phyloP scores from a whole-genome alignment of 148 eudicot species.

The Diospyros kaki region DNA sequence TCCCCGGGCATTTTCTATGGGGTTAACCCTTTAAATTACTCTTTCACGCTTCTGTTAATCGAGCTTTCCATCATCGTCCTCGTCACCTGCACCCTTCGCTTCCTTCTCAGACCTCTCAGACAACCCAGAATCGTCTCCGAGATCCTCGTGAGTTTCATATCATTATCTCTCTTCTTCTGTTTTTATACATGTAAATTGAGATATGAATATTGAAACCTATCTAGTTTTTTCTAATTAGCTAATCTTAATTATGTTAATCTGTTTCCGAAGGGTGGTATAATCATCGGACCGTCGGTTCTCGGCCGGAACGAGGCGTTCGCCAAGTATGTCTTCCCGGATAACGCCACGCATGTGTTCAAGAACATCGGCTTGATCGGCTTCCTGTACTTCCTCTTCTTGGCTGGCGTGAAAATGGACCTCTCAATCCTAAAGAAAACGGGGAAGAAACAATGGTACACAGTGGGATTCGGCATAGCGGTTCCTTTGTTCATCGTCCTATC shows the following conservation, averaged over 20 bases:
- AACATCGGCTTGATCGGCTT: constrained; percentile 66
- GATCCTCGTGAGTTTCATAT: constrained; percentile 46
- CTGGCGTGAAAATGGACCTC: constrained; percentile 77
- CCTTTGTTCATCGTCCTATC: constrained; percentile 25
- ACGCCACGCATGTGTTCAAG: constrained; percentile 28
- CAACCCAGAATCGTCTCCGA: constrained; percentile 70
- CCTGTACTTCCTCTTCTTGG: constrained; percentile 65
- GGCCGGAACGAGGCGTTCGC: constrained; percentile 40
- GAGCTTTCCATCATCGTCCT: constrained; percentile 45
- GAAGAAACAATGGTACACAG: constrained; percentile 56
- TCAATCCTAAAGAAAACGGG: constrained; percentile 27
- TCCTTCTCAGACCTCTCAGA: constrained; percentile 60
- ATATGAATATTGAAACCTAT: background rate
- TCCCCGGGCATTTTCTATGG: constrained; percentile 45
- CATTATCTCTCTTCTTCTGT: background rate
- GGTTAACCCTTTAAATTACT: constrained; percentile 37
- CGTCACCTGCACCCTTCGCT: constrained; percentile 39
- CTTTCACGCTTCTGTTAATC: constrained; percentile 51
- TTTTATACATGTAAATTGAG: no score
- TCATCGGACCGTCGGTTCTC: constrained; percentile 73
- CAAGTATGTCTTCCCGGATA: constrained; percentile 38
- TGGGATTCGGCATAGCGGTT: constrained; percentile 29
- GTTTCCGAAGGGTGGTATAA: constrained; percentile 61
- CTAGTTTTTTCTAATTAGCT: background rate
- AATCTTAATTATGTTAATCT: no score